Percentiles rank a stretch among this genome's conserved stretches.
phyloP scores from a whole-genome alignment of 805 yeast genomes.

The Kluyveromyces wickerhamii region DNA sequence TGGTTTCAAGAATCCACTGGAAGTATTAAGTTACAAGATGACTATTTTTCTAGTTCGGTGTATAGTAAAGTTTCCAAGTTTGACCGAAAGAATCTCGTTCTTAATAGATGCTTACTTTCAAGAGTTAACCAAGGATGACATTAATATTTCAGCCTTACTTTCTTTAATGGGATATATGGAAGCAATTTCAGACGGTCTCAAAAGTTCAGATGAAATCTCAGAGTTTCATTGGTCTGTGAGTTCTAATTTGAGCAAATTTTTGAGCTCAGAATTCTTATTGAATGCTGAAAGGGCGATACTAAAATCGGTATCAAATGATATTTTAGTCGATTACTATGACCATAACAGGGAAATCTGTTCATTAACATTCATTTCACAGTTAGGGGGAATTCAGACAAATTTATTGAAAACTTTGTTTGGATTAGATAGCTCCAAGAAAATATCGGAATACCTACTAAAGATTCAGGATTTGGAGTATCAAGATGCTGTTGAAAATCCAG shows the following conservation, averaged over 20 bases:
- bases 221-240: slow-evolving; percentile 1
- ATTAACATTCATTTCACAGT: slow-evolving; percentile 15
- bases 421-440: slow-evolving; percentile 4
- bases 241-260: background rate
- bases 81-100: slow-evolving; percentile 12
- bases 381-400: slow-evolving; percentile 20
- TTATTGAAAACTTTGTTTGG: slow-evolving; percentile 12
- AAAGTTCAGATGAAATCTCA: slow-evolving; percentile 6
- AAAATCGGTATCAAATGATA: slow-evolving; percentile 17
- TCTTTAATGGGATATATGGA: slow-evolving; percentile 34
- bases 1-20: slow-evolving; percentile 33
- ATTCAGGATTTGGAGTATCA: slow-evolving; percentile 8
- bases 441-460: slow-evolving; percentile 10
- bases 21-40: slow-evolving; percentile 30
- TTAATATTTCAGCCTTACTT: slow-evolving; percentile 21
- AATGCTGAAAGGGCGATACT: slow-evolving; percentile 13
- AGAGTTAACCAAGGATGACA: slow-evolving; percentile 7
- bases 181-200: slow-evolving; percentile 19
- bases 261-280: slow-evolving; percentile 11
- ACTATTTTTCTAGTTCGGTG: slow-evolving; percentile 27
- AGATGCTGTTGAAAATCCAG: slow-evolving; percentile 17
- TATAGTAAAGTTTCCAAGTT: slow-evolving; percentile 23
- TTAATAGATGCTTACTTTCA: slow-evolving; percentile 26
- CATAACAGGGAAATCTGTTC: slow-evolving; percentile 23
- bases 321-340: slow-evolving; percentile 25